Percentiles rank a stretch among this genome's conserved stretches.
These are phyloP conservation scores for Penicillium sp. DNA, from an alignment of 2,329 filamentous ascomycete species.

Conservation along the genomic window DNA sequence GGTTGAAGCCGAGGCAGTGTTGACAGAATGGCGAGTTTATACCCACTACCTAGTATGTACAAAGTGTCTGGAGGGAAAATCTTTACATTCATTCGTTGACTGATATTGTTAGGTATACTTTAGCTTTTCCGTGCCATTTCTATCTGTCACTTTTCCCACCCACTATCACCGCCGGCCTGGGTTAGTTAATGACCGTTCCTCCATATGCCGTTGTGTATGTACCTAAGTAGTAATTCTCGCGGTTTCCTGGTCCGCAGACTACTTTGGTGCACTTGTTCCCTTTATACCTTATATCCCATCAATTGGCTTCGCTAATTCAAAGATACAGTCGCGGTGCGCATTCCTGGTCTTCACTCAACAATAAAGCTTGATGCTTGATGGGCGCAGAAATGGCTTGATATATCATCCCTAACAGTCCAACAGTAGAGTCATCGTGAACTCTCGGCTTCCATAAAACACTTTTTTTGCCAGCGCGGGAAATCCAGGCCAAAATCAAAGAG, in stretches of 20 bases:
- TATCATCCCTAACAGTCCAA: not conserved
- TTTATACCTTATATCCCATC: not conserved
- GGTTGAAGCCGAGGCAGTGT: conserved; percentile 14
- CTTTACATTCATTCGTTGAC: not conserved
- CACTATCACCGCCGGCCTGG: conserved; percentile 57
- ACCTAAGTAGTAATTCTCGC: conserved; percentile 37
- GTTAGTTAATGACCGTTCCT: conserved; percentile 62
- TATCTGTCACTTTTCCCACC: conserved; percentile 57
- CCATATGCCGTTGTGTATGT: conserved; percentile 58
- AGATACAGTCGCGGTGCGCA: conserved; percentile 42
- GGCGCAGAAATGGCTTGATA: no score
- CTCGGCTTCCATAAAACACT: not conserved
- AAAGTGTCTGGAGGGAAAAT: not conserved
- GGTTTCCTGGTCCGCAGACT: conserved; percentile 58
- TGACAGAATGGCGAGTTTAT: conserved; percentile 19
- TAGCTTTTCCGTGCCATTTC: conserved; percentile 50
- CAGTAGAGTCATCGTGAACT: not conserved
- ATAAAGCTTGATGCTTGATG: no score
- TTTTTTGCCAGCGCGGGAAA: not conserved
- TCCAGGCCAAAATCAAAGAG: not conserved
- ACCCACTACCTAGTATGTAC: not conserved
- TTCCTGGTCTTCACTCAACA: conserved; percentile 9
- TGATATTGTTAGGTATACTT: conserved; percentile 40
- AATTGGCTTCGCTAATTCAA: conserved; percentile 33
- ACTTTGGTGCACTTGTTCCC: conserved; percentile 19